Conservation (phyloP, 148 eudicot species). For the Rhododendron simsii region DNA sequence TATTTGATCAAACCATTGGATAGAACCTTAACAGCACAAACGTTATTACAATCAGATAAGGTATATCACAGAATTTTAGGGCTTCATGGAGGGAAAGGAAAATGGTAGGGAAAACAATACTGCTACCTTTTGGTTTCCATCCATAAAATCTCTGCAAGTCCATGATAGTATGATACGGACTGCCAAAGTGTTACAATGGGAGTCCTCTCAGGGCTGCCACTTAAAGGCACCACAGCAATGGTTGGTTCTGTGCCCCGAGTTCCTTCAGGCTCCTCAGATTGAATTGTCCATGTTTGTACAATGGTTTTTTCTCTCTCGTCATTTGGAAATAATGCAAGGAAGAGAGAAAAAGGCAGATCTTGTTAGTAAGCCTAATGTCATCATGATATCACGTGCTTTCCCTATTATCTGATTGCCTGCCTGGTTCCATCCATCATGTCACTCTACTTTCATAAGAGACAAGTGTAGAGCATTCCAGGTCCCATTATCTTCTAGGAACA, state of each 20-base stretch:
- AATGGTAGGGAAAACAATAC: neutral
- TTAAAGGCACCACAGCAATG: neutral
- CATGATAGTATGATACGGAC: neutral
- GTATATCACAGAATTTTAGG: neutral
- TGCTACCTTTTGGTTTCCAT: neutral
- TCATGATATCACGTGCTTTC: neutral
- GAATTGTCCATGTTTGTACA: neutral
- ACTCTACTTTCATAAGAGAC: neutral
- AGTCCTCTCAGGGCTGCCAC: neutral
- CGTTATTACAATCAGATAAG: neutral
- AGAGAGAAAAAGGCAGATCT: too few relatives aligned
- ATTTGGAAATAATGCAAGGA: neutral
- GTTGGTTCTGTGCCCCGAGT: neutral
- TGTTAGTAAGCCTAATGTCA: neutral
- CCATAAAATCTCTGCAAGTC: neutral
- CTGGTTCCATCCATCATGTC: neutral
- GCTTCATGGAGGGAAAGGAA: neutral
- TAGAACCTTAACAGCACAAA: neutral
- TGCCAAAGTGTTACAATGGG: neutral
- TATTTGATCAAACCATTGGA: neutral
- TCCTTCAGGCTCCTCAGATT: neutral
- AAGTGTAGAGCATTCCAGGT: neutral
- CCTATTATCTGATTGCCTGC: neutral
- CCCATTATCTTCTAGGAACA: neutral
- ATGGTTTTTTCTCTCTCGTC: neutral